Percentiles rank a stretch among this genome's conserved stretches.
Conservation (phyloP, 805 yeast species). For the Nakazawaea ernobii region DNA sequence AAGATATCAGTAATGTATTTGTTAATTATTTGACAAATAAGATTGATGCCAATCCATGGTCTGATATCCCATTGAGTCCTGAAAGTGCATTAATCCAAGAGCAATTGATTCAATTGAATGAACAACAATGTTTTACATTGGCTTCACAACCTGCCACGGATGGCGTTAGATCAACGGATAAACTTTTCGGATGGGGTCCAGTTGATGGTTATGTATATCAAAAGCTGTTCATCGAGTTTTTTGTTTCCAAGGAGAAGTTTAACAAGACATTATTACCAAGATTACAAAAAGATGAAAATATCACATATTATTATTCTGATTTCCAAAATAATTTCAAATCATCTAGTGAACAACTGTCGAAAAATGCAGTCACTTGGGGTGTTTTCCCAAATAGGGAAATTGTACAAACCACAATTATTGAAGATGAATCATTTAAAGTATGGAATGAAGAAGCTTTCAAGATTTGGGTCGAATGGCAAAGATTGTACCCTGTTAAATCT, state of each 20-base stretch:
- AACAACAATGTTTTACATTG: constrained; percentile 72
- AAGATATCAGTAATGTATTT: constrained; percentile 64
- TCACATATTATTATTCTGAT: constrained; percentile 76
- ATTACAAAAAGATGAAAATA: constrained; percentile 40
- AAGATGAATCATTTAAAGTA: constrained; percentile 86
- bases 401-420: constrained; percentile 87
- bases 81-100: constrained; percentile 94
- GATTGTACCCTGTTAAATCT: constrained; percentile 58
- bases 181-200: constrained; percentile 98
- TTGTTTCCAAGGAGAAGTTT: constrained; percentile 74
- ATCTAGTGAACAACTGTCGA: constrained; percentile 42
- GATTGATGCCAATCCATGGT: constrained; percentile 84
- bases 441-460: constrained; percentile 96
- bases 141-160: constrained; percentile 96
- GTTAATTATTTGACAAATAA: constrained; percentile 68
- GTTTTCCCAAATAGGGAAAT: constrained; percentile 89
- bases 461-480: constrained; percentile 90
- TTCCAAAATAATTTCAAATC: constrained; percentile 44
- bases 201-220: constrained; percentile 82
- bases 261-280: constrained; percentile 43
- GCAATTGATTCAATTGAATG: constrained; percentile 74
- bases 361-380: constrained; percentile 94
- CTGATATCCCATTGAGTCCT: constrained; percentile 76
- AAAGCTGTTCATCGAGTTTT: constrained; percentile 88
- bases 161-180: constrained; percentile 72